A percentile compares a stretch with the other conserved stretches of the same genome.
Evolutionary conservation across 2,329 filamentous ascomycete species (phyloP).

Genomic region (Coniochaeta prunicola): DNA sequence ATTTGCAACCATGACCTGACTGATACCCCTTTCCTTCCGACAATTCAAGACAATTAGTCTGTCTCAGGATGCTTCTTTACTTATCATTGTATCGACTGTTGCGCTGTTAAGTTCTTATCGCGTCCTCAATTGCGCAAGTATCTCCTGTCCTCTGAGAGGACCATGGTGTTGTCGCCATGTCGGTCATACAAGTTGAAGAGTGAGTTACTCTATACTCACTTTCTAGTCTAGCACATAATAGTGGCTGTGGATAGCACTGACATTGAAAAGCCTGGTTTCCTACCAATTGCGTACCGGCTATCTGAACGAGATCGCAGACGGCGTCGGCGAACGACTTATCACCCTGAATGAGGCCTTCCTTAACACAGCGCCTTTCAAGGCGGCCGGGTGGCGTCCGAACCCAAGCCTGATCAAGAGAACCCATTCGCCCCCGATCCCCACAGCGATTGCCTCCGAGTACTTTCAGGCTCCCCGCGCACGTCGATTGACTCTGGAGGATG

Average conservation of each 20-base stretch:
- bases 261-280: constrained; percentile 57
- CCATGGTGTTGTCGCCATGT: constrained; percentile 22
- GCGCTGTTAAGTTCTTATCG: not conserved
- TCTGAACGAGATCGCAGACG: constrained; percentile 72
- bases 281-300: constrained; percentile 79
- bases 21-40: not conserved
- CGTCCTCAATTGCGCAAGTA: not conserved
- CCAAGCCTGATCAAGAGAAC: constrained; percentile 72
- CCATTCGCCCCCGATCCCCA: constrained; percentile 80
- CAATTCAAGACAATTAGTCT: not conserved
- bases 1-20: not conserved
- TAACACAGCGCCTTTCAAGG: constrained; percentile 75
- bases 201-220: constrained; percentile 14
- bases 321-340: constrained; percentile 77
- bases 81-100: not conserved
- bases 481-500: constrained; percentile 60
- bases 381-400: constrained; percentile 72
- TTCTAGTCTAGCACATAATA: not conserved
- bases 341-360: constrained; percentile 73
- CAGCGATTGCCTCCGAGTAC: constrained; percentile 75
- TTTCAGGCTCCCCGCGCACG: constrained; percentile 61
- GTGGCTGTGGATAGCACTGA: not conserved
- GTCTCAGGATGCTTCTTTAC: not conserved
- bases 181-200: constrained; percentile 37
- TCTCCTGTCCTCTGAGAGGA: not conserved